A percentile compares a stretch with the other conserved stretches of the same genome.
Conservation (phyloP, 192 early-diverging fungal genomes). For the Linnemannia hyalina region DNA sequence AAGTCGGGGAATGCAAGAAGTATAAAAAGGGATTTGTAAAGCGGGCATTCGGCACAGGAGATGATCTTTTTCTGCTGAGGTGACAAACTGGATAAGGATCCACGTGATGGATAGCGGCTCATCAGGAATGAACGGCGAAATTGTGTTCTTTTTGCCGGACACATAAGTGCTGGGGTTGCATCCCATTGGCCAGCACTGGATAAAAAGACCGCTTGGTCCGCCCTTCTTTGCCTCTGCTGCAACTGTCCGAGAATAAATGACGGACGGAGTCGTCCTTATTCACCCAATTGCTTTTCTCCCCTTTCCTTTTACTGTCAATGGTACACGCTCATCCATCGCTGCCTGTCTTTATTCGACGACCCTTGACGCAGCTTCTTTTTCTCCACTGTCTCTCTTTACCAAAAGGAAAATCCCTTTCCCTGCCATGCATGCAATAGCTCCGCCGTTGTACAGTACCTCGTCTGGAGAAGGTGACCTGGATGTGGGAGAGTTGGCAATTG, state of each 20-base stretch:
- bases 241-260: too few relatives aligned
- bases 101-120: slow-evolving; percentile 14
- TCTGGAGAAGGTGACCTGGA: background rate
- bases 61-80: background rate
- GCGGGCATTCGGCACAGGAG: slow-evolving; percentile 4
- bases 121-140: background rate
- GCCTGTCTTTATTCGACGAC: background rate
- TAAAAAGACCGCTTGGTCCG: background rate
- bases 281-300: background rate
- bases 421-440: background rate
- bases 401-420: background rate
- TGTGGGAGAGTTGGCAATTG: background rate
- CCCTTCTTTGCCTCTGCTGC: background rate
- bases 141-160: slow-evolving; percentile 24
- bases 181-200: slow-evolving; percentile 16
- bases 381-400: background rate
- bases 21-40: background rate
- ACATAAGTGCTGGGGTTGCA: background rate
- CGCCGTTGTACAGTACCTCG: background rate
- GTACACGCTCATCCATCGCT: background rate
- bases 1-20: background rate
- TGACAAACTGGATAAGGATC: background rate
- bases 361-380: background rate
- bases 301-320: background rate
- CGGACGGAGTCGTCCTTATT: background rate